phyloP scores from a whole-genome alignment of 2,329 filamentous ascomycete genomes.

The Arthrinium puccinioides region DNA sequence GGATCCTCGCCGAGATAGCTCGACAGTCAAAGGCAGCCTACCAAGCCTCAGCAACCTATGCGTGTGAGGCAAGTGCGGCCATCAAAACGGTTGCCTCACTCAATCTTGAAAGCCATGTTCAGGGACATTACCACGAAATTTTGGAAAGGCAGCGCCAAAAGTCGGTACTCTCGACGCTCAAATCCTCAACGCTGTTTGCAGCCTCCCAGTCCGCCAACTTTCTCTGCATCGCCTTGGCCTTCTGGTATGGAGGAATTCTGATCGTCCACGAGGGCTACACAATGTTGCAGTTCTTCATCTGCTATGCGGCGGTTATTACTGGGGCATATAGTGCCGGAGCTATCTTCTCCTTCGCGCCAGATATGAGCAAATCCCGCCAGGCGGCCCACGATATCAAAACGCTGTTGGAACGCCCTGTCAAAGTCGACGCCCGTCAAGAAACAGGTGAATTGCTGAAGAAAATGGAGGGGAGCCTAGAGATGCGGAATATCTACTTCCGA shows the following conservation, averaged over 20 bases:
- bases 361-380: conserved; percentile 59
- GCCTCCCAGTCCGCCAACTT: conserved; percentile 78
- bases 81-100: conserved; percentile 55
- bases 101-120: conserved; percentile 63
- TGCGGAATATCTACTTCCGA: background rate
- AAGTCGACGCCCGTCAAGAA: background rate
- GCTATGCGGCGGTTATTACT: conserved; percentile 81
- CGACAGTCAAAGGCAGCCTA: background rate
- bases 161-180: conserved; percentile 60
- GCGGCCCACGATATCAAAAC: background rate
- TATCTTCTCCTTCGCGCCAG: conserved; percentile 82
- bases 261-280: conserved; percentile 64
- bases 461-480: background rate
- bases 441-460: background rate
- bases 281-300: conserved; percentile 86
- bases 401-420: background rate
- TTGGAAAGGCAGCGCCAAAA: conserved; percentile 49
- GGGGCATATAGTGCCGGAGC: conserved; percentile 85
- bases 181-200: conserved; percentile 73
- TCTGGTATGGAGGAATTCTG: conserved; percentile 83
- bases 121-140: conserved; percentile 52
- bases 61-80: conserved; percentile 1
- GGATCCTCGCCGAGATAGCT: conserved; percentile 39
- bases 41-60: conserved; percentile 3
- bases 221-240: conserved; percentile 75